Evolutionary conservation across 1,284 basidiomycete genomes (phyloP).

Genomic region (Limonomyces culmigenus): DNA sequence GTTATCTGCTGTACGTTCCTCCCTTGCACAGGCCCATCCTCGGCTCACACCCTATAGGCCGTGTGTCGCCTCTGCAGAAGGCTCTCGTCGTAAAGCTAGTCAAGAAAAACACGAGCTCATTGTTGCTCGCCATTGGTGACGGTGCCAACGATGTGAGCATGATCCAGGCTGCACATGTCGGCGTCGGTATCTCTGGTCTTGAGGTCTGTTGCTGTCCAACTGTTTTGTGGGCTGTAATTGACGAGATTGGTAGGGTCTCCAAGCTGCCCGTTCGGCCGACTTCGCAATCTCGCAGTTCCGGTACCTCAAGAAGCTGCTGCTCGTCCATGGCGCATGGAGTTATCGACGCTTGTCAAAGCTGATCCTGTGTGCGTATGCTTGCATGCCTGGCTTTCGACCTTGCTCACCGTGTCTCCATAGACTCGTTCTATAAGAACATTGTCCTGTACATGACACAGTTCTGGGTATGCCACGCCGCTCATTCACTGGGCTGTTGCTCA

Average conservation of each 20-base stretch:
- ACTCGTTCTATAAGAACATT: constrained; percentile 95
- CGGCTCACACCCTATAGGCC: constrained; percentile 36
- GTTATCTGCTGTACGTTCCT: constrained; percentile 79
- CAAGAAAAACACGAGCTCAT: constrained; percentile 87
- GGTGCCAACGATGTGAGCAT: constrained; percentile 96
- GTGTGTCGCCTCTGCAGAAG: constrained; percentile 96
- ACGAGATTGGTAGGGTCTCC: constrained; percentile 51
- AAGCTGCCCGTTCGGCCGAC: constrained; percentile 94
- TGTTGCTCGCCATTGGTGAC: constrained; percentile 91
- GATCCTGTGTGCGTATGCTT: constrained; percentile 61
- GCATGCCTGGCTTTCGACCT: background rate
- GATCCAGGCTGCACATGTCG: constrained; percentile 95
- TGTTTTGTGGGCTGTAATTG: background rate
- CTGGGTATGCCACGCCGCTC: constrained; percentile 43
- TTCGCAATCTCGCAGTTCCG: constrained; percentile 97
- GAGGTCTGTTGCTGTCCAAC: constrained; percentile 51
- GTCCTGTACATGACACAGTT: constrained; percentile 96
- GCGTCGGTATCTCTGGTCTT: constrained; percentile 95
- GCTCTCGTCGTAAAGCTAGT: constrained; percentile 97
- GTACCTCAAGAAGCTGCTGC: constrained; percentile 87
- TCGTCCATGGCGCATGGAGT: constrained; percentile 98
- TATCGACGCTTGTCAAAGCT: constrained; percentile 91
- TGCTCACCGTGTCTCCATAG: constrained; percentile 19
- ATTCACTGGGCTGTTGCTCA: constrained; percentile 2
- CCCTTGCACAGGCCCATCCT: constrained; percentile 1